A percentile compares a stretch with the other conserved stretches of the same genome.
Evolutionary conservation across 352 stramenopile genomes (phyloP).

Genomic region (Aphanomyces cochlioides): DNA sequence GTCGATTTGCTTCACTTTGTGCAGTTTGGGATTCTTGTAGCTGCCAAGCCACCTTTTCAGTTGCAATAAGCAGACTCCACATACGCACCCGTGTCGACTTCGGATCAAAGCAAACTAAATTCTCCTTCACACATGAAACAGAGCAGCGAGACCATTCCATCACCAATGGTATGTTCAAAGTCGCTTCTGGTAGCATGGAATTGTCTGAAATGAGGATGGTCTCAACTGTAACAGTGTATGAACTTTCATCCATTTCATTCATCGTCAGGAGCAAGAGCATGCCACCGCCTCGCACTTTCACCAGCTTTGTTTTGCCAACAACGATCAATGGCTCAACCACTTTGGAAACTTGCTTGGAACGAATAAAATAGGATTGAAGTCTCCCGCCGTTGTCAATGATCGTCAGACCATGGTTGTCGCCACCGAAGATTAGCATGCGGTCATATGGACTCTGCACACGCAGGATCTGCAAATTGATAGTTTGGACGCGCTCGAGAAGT

Average conservation of each 20-base stretch:
- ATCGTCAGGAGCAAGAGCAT: slow-evolving; percentile 37
- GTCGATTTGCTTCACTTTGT: not conserved
- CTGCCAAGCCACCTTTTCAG: slow-evolving; percentile 31
- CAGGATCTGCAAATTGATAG: slow-evolving; percentile 6
- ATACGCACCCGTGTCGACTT: slow-evolving; percentile 28
- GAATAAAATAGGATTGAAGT: slow-evolving; percentile 18
- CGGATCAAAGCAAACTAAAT: slow-evolving; percentile 38
- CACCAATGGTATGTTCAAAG: not conserved
- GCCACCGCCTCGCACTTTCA: slow-evolving; percentile 29
- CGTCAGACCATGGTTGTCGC: slow-evolving; percentile 23
- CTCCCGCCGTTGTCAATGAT: not conserved
- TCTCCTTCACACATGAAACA: slow-evolving; percentile 35
- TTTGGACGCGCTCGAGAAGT: slow-evolving; percentile 8
- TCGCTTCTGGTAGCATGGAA: slow-evolving; percentile 18
- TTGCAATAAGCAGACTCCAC: slow-evolving; percentile 34
- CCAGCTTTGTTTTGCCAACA: not conserved
- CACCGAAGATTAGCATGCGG: slow-evolving; percentile 16
- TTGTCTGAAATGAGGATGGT: slow-evolving; percentile 31
- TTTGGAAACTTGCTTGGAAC: slow-evolving; percentile 20
- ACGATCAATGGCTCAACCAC: not conserved
- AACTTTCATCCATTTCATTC: not conserved
- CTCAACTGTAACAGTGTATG: slow-evolving; percentile 36
- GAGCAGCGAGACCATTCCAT: slow-evolving; percentile 23
- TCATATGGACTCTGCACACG: not conserved
- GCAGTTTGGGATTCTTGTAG: slow-evolving; percentile 32